Conservation (phyloP, 139 green algal species). For the Tetratostichococcus sp. region DNA sequence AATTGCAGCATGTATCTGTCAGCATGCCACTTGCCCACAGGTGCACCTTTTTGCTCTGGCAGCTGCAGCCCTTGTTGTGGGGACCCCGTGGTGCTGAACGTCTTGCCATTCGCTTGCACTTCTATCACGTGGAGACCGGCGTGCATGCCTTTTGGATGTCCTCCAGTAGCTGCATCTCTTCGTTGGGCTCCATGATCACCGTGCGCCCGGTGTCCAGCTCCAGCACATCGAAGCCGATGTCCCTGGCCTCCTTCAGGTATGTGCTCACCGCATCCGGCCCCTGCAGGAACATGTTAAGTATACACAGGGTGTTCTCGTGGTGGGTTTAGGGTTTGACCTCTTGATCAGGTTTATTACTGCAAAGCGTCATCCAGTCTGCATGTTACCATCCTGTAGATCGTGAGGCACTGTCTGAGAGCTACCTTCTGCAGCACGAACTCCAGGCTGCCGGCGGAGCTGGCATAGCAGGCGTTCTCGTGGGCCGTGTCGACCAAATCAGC, state of each 20-base stretch:
- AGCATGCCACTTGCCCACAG: background rate
- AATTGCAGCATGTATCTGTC: background rate
- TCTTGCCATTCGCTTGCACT: no score
- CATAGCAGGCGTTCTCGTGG: background rate
- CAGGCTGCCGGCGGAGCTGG: background rate
- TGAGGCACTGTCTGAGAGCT: no score
- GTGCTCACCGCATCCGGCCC: background rate
- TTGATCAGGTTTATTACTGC: background rate
- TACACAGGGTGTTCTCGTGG: no score
- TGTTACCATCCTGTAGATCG: no score
- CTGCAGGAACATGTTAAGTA: background rate
- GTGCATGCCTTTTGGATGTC: background rate
- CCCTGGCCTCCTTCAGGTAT: background rate
- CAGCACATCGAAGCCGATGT: background rate
- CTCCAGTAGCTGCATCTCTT: background rate
- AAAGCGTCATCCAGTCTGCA: no score
- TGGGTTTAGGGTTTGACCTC: no score
- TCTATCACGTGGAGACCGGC: no score
- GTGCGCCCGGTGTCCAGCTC: background rate
- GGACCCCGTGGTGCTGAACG: no score
- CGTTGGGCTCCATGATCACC: background rate
- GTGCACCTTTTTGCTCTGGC: no score
- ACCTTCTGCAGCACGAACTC: background rate
- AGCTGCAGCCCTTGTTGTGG: no score
- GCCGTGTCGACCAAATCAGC: background rate